Base-by-base conservation (phyloP, 345 rosid species). In the Murraya paniculata region DNA sequence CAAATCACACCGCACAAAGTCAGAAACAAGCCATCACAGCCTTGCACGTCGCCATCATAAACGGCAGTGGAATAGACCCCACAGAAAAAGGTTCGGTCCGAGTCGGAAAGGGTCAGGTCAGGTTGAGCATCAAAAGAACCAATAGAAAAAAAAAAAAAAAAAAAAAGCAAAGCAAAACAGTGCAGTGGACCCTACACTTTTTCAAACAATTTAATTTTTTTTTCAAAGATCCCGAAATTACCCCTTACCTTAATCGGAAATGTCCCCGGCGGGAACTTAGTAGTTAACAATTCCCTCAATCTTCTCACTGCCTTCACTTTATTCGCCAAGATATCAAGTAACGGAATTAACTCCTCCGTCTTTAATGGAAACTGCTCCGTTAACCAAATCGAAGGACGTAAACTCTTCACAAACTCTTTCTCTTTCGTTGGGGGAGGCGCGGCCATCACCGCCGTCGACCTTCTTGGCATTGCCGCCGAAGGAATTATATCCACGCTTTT, bases 271-370 rank as follows among this genome's bases (percentile, higher is more conserved):
- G 98, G 99, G 85, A 96, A 94, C 78, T 94, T 96, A 1, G 99
- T 92, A 30, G 99, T 96, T 79, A 96, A 90, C 79, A 96, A 77
- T 65, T 96, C 99, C 35, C 98, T 85, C 94, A 94, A 87, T 74
- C 99, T 82, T 62, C 98, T 80, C 27, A 94, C 98, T 27, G 99
- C 99, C 87, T 96, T 96, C 68, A 96, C 98, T 79, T 96, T 96
- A 30, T 79, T 96, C 1, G 98, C 99, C 84, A 96, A 81, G 78
- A 96, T 96, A 77, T 96, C 99, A 0, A 96, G 97, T 74, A 96
- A 82, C 80, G 98, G 99, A 78, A 94, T 81, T 18, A 96, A 75
- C 84, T 97, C 99, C 65, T 96, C 99, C 73, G 92, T 94, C 81
- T 91, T 91, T 45, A 96, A 81, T 71, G 99, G 99, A 60, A 96